Conservation (phyloP, 305 asterid genomes). For the Striga hermonthica region DNA sequence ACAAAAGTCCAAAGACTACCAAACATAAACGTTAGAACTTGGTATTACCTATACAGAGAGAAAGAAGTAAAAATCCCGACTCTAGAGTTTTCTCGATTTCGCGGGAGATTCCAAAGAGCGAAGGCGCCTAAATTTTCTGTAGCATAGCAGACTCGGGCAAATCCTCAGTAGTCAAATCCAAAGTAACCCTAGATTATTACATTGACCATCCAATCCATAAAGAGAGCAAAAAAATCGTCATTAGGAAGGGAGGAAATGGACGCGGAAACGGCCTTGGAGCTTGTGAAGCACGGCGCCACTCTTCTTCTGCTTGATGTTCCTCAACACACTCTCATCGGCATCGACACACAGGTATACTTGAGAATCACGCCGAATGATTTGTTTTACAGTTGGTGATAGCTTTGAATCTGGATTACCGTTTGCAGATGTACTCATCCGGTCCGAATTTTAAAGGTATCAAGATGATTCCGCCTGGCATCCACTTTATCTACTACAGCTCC, state of each 20-base stretch:
- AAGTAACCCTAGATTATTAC: neutral
- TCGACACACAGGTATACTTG: slow-evolving; percentile 65
- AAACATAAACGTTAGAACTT: no score
- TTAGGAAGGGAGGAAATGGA: slow-evolving; percentile 44
- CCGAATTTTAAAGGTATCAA: slow-evolving; percentile 88
- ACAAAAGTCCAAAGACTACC: no score
- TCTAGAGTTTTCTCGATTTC: neutral
- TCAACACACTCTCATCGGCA: slow-evolving; percentile 71
- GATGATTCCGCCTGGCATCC: slow-evolving; percentile 93
- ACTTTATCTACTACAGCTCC: slow-evolving; percentile 71
- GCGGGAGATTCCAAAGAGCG: neutral
- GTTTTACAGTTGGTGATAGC: neutral
- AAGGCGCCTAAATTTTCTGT: neutral
- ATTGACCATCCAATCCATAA: neutral
- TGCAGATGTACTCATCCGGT: slow-evolving; percentile 74
- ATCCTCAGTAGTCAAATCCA: neutral
- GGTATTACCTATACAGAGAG: no score
- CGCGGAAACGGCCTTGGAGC: slow-evolving; percentile 56
- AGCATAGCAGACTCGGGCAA: no score
- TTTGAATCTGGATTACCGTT: slow-evolving; percentile 15
- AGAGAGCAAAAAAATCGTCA: neutral
- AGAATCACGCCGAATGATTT: neutral
- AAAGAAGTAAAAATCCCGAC: no score
- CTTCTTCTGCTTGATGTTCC: slow-evolving; percentile 84
- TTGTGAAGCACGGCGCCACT: slow-evolving; percentile 68